Conservation (phyloP, 352 stramenopile genomes). For the Pythium volutum region DNA sequence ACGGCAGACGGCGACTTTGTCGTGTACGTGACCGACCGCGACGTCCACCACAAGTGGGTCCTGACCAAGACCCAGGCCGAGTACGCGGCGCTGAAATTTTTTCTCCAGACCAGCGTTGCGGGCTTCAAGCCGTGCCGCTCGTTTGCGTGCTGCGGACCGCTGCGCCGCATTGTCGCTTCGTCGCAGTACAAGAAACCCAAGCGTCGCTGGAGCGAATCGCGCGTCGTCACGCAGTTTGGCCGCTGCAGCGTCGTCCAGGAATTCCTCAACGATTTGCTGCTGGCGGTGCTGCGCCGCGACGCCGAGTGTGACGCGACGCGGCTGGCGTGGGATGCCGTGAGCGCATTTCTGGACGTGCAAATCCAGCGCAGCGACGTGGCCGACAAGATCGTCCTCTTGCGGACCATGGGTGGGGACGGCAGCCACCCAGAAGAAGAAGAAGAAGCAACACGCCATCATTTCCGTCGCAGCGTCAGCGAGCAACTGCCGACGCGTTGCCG, state of each 20-base stretch:
- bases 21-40: conserved; percentile 71
- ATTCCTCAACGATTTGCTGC: conserved; percentile 60
- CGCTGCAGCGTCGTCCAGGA: conserved; percentile 54
- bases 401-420: conserved; percentile 7
- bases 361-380: conserved; percentile 25
- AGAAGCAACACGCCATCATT: neutral
- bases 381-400: conserved; percentile 23
- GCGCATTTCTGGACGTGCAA: conserved; percentile 46
- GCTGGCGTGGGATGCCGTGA: conserved; percentile 34
- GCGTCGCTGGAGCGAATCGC: conserved; percentile 31
- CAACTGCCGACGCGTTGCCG: conserved; percentile 2
- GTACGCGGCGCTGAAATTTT: conserved; percentile 41
- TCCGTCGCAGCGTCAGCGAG: conserved; percentile 23
- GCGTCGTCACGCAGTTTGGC: conserved; percentile 36
- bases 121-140: conserved; percentile 40
- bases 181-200: conserved; percentile 38
- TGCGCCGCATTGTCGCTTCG: conserved; percentile 53
- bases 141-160: conserved; percentile 49
- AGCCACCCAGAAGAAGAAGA: neutral
- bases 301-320: conserved; percentile 39
- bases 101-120: conserved; percentile 29
- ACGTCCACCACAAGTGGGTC: conserved; percentile 69
- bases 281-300: conserved; percentile 34
- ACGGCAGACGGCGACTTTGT: conserved; percentile 39
- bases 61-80: conserved; percentile 51